These are phyloP conservation scores for Phytophthora sansomeana DNA, from an alignment of 352 stramenopile genomes.

Conservation along the genomic window DNA sequence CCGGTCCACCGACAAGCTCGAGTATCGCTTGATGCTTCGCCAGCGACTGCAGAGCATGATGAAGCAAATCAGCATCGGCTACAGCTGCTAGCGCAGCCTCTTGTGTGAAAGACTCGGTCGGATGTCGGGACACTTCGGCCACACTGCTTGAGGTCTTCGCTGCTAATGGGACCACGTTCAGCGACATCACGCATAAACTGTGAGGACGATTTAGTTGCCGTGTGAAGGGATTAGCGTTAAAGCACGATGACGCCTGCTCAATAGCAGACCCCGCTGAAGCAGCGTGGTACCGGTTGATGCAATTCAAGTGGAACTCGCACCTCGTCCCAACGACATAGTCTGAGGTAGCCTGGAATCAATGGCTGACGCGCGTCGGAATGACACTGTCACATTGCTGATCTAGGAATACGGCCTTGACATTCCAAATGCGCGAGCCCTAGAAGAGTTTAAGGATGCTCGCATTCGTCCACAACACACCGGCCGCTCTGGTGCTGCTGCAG, in stretches of 20 bases:
- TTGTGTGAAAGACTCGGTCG: constrained; percentile 4
- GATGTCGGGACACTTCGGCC: background rate
- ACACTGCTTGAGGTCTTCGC: constrained; percentile 1
- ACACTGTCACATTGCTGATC: background rate
- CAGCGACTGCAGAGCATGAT: background rate
- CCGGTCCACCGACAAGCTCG: background rate
- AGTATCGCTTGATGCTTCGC: background rate
- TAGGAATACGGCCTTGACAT: constrained; percentile 3
- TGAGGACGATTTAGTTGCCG: constrained; percentile 3
- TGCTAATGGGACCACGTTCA: constrained; percentile 6
- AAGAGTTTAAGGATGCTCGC: background rate
- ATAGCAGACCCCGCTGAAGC: background rate
- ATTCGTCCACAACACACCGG: background rate
- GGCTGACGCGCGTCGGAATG: background rate
- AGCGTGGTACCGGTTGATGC: constrained; percentile 2
- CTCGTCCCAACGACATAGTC: constrained; percentile 2
- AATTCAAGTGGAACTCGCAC: constrained; percentile 4
- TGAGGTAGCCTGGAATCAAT: constrained; percentile 4
- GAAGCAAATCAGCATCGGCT: too few relatives aligned
- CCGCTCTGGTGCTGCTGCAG: background rate
- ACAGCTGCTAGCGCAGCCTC: background rate
- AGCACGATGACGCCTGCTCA: background rate
- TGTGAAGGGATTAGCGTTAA: background rate
- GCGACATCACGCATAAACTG: constrained; percentile 3
- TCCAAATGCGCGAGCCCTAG: background rate